Conservation (phyloP, 768 basidiomycete genomes). For the Phylloporus sp. region DNA sequence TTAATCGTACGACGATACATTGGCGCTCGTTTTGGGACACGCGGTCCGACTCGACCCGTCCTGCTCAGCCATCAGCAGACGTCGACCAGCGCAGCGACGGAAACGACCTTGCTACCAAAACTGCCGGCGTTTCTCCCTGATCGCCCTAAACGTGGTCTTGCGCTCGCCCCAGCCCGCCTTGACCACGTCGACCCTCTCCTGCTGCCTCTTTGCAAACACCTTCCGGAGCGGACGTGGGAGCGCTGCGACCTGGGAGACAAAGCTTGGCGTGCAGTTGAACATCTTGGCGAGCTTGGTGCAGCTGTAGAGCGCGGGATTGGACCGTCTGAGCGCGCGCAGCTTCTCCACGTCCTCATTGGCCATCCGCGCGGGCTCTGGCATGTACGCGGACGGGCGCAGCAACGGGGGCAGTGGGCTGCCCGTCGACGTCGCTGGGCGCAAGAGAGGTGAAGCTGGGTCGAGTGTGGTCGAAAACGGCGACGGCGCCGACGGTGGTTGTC, state of each 20-base stretch:
- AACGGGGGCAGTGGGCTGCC: constrained; percentile 44
- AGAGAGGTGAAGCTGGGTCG: constrained; percentile 67
- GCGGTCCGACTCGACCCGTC: background rate
- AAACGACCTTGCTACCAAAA: constrained; percentile 52
- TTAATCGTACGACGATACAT: background rate
- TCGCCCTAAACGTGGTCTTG: constrained; percentile 57
- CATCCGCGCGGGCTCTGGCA: constrained; percentile 36
- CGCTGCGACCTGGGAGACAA: constrained; percentile 63
- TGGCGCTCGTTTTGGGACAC: background rate
- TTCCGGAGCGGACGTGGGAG: constrained; percentile 50
- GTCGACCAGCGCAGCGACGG: background rate
- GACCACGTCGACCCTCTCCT: constrained; percentile 43
- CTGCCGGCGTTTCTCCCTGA: constrained; percentile 61
- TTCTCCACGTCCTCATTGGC: constrained; percentile 51
- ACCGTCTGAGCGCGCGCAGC: constrained; percentile 54
- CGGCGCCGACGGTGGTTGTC: constrained; percentile 76
- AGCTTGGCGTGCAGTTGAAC: constrained; percentile 69
- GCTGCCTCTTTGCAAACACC: constrained; percentile 39
- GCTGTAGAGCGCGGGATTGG: constrained; percentile 58
- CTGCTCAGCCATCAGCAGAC: background rate
- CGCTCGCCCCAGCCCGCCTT: constrained; percentile 70
- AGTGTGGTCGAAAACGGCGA: constrained; percentile 69
- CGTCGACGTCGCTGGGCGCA: constrained; percentile 38
- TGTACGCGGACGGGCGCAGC: constrained; percentile 40
- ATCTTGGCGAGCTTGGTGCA: constrained; percentile 65